These are phyloP conservation scores for Trichoderma sp. DNA, from an alignment of 2,329 filamentous ascomycete genomes.

Conservation along the genomic window DNA sequence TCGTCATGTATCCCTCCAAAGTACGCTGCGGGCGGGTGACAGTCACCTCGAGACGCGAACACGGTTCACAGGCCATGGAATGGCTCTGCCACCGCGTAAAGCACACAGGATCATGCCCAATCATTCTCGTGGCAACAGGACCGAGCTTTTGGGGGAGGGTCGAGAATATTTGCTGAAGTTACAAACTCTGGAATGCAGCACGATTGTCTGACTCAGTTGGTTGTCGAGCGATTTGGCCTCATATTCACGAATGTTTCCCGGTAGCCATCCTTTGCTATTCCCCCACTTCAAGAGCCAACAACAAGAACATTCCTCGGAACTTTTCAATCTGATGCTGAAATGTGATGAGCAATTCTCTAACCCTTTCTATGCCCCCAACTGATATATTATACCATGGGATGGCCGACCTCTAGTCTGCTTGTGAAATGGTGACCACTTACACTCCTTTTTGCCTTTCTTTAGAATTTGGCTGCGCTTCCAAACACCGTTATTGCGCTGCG, in stretches of 20 bases:
- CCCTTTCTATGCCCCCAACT: neutral
- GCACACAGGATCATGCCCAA: neutral
- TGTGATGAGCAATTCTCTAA: neutral
- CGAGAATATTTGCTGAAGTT: neutral
- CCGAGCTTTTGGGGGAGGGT: neutral
- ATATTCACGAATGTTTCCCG: neutral
- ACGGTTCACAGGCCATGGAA: neutral
- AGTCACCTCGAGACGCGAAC: neutral
- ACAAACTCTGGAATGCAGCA: neutral
- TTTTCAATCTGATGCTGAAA: neutral
- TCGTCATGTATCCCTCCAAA: neutral
- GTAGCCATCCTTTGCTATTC: neutral
- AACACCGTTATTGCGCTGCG: constrained; percentile 23
- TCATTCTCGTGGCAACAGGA: neutral
- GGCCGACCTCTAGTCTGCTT: neutral
- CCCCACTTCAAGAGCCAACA: neutral
- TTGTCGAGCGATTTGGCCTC: neutral
- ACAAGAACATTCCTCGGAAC: neutral
- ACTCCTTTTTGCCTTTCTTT: neutral
- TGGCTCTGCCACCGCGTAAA: neutral
- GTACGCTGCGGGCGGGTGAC: neutral
- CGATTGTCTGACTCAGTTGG: neutral
- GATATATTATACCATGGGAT: neutral
- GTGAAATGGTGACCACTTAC: neutral
- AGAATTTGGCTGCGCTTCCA: neutral